Conservation (phyloP, 2,329 filamentous ascomycete species). For the Chrysosporium keratinophilum region DNA sequence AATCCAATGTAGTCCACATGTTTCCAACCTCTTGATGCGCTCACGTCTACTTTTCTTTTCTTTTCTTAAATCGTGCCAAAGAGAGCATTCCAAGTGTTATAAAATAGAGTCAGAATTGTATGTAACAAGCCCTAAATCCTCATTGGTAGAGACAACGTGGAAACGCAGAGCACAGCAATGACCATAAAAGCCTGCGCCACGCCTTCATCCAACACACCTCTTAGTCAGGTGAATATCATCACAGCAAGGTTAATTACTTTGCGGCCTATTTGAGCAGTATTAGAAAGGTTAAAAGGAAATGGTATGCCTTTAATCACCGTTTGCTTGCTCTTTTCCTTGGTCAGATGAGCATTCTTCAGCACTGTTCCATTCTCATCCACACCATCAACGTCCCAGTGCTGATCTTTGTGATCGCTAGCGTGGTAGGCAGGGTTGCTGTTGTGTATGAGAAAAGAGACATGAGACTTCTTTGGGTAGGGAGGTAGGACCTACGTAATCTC, state of each 20-base stretch:
- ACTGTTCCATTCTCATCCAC: constrained; percentile 10
- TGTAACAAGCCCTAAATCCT: background rate
- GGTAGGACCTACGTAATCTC: background rate
- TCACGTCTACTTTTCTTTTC: background rate
- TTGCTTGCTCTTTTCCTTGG: constrained; percentile 9
- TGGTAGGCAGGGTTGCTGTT: constrained; percentile 10
- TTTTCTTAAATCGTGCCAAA: background rate
- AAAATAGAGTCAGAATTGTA: background rate
- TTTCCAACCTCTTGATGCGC: too few relatives aligned
- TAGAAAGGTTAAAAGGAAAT: constrained; percentile 9
- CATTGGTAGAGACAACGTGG: background rate
- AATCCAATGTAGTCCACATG: too few relatives aligned
- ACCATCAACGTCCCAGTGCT: constrained; percentile 9
- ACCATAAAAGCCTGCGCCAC: background rate
- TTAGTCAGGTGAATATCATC: background rate
- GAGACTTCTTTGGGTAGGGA: constrained; percentile 6
- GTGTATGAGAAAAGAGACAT: constrained; percentile 8
- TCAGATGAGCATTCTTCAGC: constrained; percentile 11
- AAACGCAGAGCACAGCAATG: background rate
- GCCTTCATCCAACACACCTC: background rate
- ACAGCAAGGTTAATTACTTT: constrained; percentile 6
- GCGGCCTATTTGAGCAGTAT: constrained; percentile 10
- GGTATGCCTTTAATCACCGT: constrained; percentile 10
- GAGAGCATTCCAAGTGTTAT: background rate
- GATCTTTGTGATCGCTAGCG: constrained; percentile 9